Conservation (phyloP, 345 rosid genomes). For the Sonneratia caseolaris region DNA sequence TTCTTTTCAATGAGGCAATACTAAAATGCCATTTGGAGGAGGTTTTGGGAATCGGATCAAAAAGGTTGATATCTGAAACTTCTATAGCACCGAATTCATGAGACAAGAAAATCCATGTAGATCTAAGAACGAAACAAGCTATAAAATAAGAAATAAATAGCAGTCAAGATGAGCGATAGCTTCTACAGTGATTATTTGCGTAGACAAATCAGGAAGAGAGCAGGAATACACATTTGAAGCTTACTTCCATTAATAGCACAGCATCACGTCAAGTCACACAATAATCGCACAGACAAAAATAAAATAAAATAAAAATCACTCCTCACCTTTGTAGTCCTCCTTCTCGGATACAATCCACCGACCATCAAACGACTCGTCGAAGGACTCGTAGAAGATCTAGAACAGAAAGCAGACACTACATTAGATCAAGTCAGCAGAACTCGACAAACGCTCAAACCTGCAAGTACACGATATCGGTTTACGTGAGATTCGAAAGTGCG, state of each 20-base stretch:
- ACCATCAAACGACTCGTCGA: constrained; percentile 22
- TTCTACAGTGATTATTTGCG: neutral
- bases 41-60: neutral
- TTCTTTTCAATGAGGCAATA: neutral
- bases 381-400: constrained; percentile 26
- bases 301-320: neutral
- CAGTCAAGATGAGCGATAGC: neutral
- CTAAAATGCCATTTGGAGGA: neutral
- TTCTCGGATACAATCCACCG: constrained; percentile 25
- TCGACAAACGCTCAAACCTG: neutral
- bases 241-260: neutral
- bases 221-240: neutral
- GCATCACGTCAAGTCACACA: neutral
- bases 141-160: neutral
- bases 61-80: neutral
- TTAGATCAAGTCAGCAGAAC: constrained; percentile 1
- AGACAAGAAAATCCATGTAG: neutral
- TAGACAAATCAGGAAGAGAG: neutral
- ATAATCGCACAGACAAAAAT: neutral
- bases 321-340: constrained; percentile 20
- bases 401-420: neutral
- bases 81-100: neutral
- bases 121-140: neutral
- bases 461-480: neutral
- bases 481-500: neutral